These are phyloP conservation scores for Calonectria leucothoes DNA, from an alignment of 2,329 filamentous ascomycete genomes.

Conservation along the genomic window DNA sequence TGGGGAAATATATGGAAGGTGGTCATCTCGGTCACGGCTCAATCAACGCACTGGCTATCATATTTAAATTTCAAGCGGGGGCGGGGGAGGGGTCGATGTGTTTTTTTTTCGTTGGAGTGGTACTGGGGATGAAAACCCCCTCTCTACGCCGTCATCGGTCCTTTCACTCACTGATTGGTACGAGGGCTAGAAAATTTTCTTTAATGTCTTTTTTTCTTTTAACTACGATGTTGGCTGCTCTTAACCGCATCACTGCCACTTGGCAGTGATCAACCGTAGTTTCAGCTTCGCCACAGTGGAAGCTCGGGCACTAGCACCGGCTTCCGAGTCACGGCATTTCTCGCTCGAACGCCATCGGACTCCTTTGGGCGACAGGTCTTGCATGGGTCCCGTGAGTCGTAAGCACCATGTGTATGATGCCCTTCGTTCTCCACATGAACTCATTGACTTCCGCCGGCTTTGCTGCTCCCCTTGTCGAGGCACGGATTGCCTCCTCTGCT, in stretches of 20 bases:
- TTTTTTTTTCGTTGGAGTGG: background rate
- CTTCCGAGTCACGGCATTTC: constrained; percentile 33
- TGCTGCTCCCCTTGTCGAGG: constrained; percentile 31
- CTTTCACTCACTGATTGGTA: background rate
- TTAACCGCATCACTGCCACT: constrained; percentile 42
- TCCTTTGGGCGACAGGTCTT: constrained; percentile 35
- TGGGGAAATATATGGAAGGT: background rate
- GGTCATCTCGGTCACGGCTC: background rate
- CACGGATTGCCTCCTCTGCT: constrained; percentile 34
- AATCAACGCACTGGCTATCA: background rate
- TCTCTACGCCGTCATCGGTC: background rate
- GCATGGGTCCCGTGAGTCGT: constrained; percentile 34
- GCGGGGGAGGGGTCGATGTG: background rate
- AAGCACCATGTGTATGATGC: constrained; percentile 41
- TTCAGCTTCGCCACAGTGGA: constrained; percentile 39
- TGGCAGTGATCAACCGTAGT: constrained; percentile 40
- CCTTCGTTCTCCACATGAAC: constrained; percentile 34
- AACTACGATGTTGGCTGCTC: constrained; percentile 38
- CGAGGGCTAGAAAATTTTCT: constrained; percentile 15
- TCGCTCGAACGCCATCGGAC: constrained; percentile 32
- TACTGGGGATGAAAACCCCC: no score
- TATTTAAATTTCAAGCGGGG: background rate
- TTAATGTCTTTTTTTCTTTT: constrained; percentile 34
- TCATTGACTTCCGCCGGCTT: constrained; percentile 33
- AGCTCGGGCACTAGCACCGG: constrained; percentile 43